Evolutionary conservation across 2,329 filamentous ascomycete genomes (phyloP).

Genomic region (Aspergillus caelatus): DNA sequence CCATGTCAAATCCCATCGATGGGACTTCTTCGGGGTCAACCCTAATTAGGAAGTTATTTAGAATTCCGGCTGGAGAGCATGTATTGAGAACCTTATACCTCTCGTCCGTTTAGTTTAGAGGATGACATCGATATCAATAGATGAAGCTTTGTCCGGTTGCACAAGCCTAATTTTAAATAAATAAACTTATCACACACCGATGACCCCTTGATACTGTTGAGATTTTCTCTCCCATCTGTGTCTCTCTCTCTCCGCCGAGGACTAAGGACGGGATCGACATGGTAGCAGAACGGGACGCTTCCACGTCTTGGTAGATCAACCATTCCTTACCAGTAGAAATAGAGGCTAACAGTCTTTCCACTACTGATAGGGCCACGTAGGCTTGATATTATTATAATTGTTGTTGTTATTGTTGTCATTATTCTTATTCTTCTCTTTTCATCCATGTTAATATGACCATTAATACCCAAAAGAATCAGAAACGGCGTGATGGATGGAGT

Average conservation of each 20-base stretch:
- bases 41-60: conserved; percentile 4
- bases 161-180: conserved; percentile 13
- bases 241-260: not conserved
- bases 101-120: not conserved
- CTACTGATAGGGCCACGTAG: conserved; percentile 1
- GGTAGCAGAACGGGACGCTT: not conserved
- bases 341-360: not conserved
- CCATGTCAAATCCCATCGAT: not conserved
- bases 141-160: conserved; percentile 13
- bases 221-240: not conserved
- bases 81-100: not conserved
- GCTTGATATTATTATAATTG: not conserved
- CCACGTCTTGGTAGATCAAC: not conserved
- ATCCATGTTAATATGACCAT: not conserved
- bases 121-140: not conserved
- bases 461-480: not conserved
- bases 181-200: not conserved
- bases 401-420: not conserved
- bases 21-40: not conserved
- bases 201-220: not conserved
- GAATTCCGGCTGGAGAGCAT: not conserved
- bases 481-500: not conserved
- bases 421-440: not conserved
- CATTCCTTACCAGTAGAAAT: not conserved
- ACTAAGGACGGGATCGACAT: not conserved